Conservation (phyloP, 495 filamentous ascomycete genomes). For the Daldinia decipiens region DNA sequence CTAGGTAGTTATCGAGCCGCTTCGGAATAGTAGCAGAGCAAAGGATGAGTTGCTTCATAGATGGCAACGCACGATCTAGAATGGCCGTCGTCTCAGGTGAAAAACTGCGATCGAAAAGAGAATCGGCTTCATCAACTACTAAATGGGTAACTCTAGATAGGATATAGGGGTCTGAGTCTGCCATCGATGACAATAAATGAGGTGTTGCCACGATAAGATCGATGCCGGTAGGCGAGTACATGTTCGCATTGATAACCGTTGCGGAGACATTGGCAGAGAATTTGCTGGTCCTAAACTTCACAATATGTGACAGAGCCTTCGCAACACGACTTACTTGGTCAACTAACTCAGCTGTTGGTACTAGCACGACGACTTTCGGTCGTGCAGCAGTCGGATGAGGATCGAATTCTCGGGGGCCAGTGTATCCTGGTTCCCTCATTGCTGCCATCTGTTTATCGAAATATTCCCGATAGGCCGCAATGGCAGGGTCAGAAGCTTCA, state of each 20-base stretch:
- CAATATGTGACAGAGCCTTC: constrained; percentile 81
- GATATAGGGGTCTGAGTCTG: constrained; percentile 85
- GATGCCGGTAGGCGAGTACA: constrained; percentile 83
- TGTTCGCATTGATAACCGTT: constrained; percentile 82
- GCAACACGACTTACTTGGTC: constrained; percentile 80
- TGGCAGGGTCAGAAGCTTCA: constrained; percentile 70
- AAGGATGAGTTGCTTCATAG: constrained; percentile 87
- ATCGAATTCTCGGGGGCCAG: constrained; percentile 67
- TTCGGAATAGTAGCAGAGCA: constrained; percentile 97
- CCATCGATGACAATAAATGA: constrained; percentile 85
- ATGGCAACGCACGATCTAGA: constrained; percentile 78
- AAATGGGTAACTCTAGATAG: constrained; percentile 87
- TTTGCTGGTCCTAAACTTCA: constrained; percentile 81
- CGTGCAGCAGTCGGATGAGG: constrained; percentile 77
- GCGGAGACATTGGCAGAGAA: constrained; percentile 80
- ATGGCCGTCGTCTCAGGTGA: constrained; percentile 80
- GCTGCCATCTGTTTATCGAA: constrained; percentile 56
- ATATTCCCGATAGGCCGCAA: constrained; percentile 62
- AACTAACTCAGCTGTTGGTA: constrained; percentile 96
- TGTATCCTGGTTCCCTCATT: constrained; percentile 59
- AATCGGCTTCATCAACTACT: constrained; percentile 94
- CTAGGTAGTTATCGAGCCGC: constrained; percentile 84
- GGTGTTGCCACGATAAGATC: constrained; percentile 90
- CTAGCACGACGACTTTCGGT: constrained; percentile 83
- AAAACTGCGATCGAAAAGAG: constrained; percentile 92